Evolutionary conservation across 1,139 yeast species (phyloP).

Genomic region (Yamadazyma mexicana): DNA sequence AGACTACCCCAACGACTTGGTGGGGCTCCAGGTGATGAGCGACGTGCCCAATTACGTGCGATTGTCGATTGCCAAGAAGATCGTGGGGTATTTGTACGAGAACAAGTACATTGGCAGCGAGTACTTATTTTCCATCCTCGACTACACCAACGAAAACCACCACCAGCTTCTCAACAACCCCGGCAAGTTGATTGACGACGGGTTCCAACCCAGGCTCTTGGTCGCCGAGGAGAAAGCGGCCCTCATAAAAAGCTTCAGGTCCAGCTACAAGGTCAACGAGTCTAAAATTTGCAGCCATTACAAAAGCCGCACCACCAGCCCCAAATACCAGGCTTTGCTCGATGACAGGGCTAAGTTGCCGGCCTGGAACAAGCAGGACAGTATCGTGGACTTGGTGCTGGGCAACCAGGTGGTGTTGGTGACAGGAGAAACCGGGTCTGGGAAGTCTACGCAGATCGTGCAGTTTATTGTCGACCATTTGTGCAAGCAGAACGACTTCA

Average conservation of each 20-base stretch:
- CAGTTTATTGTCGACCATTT: constrained; percentile 80
- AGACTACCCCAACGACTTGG: constrained; percentile 57
- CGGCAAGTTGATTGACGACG: constrained; percentile 54
- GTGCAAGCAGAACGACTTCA: constrained; percentile 40
- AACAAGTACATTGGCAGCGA: constrained; percentile 63
- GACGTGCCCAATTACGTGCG: constrained; percentile 74
- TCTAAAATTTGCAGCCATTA: constrained; percentile 25
- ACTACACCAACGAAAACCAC: constrained; percentile 73
- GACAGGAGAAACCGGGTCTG: constrained; percentile 98
- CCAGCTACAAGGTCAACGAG: constrained; percentile 8
- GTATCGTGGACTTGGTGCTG: constrained; percentile 56
- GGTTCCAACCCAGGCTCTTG: constrained; percentile 1
- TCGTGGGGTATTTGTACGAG: constrained; percentile 39
- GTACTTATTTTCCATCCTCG: constrained; percentile 62
- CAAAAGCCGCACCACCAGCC: constrained; percentile 9
- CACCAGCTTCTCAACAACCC: constrained; percentile 64
- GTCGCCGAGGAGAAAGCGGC: not conserved
- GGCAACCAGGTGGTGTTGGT: constrained; percentile 67
- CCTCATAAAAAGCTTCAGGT: constrained; percentile 5
- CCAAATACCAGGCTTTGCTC: constrained; percentile 12
- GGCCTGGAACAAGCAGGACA: constrained; percentile 72
- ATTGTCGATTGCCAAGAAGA: constrained; percentile 55
- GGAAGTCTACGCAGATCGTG: constrained; percentile 90
- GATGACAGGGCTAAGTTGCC: constrained; percentile 60
- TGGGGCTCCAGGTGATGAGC: constrained; percentile 62